phyloP scores from a whole-genome alignment of 345 rosid species.

The Adansonia digitata region DNA sequence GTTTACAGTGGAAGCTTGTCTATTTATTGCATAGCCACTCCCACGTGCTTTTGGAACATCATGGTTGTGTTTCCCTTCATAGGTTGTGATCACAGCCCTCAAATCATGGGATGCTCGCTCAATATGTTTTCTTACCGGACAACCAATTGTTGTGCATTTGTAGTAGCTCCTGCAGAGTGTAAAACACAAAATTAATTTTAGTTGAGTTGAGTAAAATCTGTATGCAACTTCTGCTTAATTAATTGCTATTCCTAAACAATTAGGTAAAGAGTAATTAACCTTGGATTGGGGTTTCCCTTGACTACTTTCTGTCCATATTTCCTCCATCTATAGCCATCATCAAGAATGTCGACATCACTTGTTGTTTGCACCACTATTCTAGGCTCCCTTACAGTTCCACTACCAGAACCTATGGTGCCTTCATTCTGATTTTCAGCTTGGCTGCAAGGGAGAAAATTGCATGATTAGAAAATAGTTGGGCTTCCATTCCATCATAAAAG shows the following conservation, averaged over 20 bases:
- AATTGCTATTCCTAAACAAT: not conserved
- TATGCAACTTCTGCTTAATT: not conserved
- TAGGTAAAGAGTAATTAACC: constrained; percentile 34
- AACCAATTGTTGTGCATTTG: constrained; percentile 81
- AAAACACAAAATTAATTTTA: not conserved
- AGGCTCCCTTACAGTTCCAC: constrained; percentile 80
- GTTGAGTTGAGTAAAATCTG: not conserved
- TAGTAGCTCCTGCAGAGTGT: constrained; percentile 81
- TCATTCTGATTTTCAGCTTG: constrained; percentile 66
- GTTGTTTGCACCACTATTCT: constrained; percentile 92
- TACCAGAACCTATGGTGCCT: constrained; percentile 53
- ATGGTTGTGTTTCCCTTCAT: constrained; percentile 96
- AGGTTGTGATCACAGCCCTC: constrained; percentile 87
- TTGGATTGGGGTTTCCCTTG: constrained; percentile 95
- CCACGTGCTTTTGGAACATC: constrained; percentile 91
- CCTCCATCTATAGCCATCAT: constrained; percentile 97
- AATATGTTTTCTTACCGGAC: constrained; percentile 90
- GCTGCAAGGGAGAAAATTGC: constrained; percentile 53
- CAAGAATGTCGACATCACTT: constrained; percentile 93
- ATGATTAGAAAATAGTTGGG: too few relatives aligned
- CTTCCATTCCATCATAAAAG: not conserved
- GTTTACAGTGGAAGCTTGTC: constrained; percentile 36
- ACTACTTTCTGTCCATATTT: constrained; percentile 98
- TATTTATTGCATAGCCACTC: constrained; percentile 52
- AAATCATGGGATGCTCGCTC: constrained; percentile 84